Evolutionary conservation across 768 basidiomycete species (phyloP), one percentile per base, ranked within the genome.

Genomic region (Naganishia antarctica): DNA sequence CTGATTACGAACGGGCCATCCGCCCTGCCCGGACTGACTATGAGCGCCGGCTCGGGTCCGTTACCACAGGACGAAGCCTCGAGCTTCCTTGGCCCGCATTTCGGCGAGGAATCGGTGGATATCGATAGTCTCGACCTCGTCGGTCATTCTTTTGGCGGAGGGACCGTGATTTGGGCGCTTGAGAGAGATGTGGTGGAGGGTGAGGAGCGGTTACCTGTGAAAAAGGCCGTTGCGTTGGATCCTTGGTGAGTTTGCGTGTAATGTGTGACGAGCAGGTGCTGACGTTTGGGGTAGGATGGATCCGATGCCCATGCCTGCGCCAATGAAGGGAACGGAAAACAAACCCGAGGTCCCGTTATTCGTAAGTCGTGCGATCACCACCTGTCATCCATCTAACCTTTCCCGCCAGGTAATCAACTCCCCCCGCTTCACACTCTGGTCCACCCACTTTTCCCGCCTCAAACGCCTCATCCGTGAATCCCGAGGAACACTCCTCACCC

Each of bases 341-440:
- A 64, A 66, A 32, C 64, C 65, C 28, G 69, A 59, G 49, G 63
- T 69, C 16, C 60, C 53, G 45, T 64, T 71, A 57, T 66, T 70
- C 34, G 43, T 46, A 67, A 59, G 64, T 26, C 64, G 51, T 59
- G n/a, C 31, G 60, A 64, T 43, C 51, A 58, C 18, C 18, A 11
- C 7, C 15, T 21, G n/a, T n/a, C n/a, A n/a, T n/a, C n/a, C n/a
- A n/a, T n/a, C n/a, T n/a, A n/a, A n/a, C n/a, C n/a, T n/a, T n/a
- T n/a, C n/a, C n/a, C 15, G 59, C 69, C 73, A 89, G 48, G 83
- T 90, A 15, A 83, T 92, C 69, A 89, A 89, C 71, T 87, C 88
- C 18, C 85, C 89, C 71, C 80, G 76, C 0, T 91, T 91, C 71
- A 88, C 89, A 1, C 79, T 90, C 3, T 91, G 90, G 90, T 82